Evolutionary conservation across 805 yeast genomes (phyloP).

Genomic region (Metschnikowia baotianmanensis): DNA sequence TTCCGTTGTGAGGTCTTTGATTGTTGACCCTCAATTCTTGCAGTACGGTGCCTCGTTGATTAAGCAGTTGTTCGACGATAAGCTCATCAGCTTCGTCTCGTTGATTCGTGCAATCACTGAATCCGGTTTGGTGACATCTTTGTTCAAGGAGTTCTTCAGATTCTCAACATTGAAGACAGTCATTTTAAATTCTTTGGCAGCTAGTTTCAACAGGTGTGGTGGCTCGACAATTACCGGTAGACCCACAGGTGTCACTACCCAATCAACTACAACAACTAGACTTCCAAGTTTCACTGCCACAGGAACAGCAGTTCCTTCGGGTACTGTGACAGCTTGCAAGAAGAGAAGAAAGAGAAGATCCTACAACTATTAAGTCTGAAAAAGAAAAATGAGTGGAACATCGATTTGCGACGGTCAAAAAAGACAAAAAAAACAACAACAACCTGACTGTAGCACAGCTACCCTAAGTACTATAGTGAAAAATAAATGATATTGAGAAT

Average conservation of each 20-base stretch:
- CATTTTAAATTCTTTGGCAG: constrained; percentile 42
- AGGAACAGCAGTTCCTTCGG: constrained; percentile 21
- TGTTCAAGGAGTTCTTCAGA: constrained; percentile 39
- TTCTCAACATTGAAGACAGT: constrained; percentile 38
- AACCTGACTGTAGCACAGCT: no score
- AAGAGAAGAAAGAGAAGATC: constrained; percentile 30
- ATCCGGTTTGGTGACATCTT: constrained; percentile 38
- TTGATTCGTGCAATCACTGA: constrained; percentile 29
- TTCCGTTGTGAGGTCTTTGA: constrained; percentile 36
- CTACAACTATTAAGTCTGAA: constrained; percentile 18
- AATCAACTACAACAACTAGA: constrained; percentile 25
- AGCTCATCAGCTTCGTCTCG: constrained; percentile 27
- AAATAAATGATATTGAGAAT: no score
- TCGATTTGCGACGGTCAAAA: no score
- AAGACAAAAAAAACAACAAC: no score
- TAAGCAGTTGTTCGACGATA: constrained; percentile 26
- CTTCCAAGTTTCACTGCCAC: constrained; percentile 22
- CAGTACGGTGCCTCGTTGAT: constrained; percentile 39
- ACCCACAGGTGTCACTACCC: constrained; percentile 22
- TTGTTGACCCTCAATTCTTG: constrained; percentile 37
- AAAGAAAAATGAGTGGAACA: not conserved
- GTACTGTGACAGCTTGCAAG: constrained; percentile 15
- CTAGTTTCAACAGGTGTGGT: constrained; percentile 39
- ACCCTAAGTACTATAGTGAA: no score
- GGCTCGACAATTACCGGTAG: constrained; percentile 25